These are phyloP conservation scores for Verticillium albo-atrum DNA, from an alignment of 2,329 filamentous ascomycete species.

Conservation along the genomic window DNA sequence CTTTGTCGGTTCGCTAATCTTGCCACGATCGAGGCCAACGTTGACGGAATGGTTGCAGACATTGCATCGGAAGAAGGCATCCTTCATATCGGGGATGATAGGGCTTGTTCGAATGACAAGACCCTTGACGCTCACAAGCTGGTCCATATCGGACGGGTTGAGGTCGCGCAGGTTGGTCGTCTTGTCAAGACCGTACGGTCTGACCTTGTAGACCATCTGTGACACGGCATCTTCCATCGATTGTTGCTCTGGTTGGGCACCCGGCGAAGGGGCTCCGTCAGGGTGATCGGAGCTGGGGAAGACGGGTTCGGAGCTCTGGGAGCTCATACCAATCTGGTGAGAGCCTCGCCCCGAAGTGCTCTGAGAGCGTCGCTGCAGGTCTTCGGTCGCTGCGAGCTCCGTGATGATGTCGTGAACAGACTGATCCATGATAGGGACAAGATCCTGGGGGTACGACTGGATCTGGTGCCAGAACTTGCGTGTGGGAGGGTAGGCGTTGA, in stretches of 20 bases:
- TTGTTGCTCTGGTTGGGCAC: conserved; percentile 41
- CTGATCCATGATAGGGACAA: conserved; percentile 95
- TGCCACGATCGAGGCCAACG: conserved; percentile 89
- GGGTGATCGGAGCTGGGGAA: conserved; percentile 75
- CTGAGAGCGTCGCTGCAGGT: conserved; percentile 64
- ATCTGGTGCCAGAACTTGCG: conserved; percentile 93
- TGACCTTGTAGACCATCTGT: conserved; percentile 74
- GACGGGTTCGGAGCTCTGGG: conserved; percentile 68
- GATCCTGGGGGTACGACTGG: conserved; percentile 91
- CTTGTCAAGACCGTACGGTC: conserved; percentile 83
- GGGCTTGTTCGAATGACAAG: conserved; percentile 93
- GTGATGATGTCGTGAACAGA: conserved; percentile 90
- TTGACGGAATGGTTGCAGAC: conserved; percentile 88
- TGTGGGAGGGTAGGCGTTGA: conserved; percentile 90
- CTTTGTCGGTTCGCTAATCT: conserved; percentile 88
- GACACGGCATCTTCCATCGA: conserved; percentile 78
- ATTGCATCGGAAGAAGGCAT: conserved; percentile 95
- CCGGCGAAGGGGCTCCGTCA: conserved; percentile 37
- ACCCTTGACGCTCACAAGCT: conserved; percentile 90
- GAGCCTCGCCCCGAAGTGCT: conserved; percentile 45
- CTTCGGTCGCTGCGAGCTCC: conserved; percentile 78
- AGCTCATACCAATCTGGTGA: conserved; percentile 29
- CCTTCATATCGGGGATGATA: conserved; percentile 98
- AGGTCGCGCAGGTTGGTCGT: conserved; percentile 90
- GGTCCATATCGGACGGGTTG: conserved; percentile 83